These are phyloP conservation scores for Lophium mytilinum DNA, from an alignment of 495 filamentous ascomycete species.

Conservation along the genomic window DNA sequence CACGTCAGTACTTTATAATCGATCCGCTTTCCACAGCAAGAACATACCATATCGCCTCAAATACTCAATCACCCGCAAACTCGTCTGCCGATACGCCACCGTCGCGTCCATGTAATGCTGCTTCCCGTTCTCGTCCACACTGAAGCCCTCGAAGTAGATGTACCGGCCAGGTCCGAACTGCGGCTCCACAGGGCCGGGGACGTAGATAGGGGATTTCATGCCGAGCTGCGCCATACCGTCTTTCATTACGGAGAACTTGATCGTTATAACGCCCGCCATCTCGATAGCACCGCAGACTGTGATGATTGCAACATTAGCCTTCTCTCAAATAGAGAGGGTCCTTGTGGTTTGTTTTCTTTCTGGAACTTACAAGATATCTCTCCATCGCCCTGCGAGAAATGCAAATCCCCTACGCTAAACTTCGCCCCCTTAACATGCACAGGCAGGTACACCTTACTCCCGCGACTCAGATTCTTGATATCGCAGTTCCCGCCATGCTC, in stretches of 20 bases:
- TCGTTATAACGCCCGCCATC: constrained; percentile 88
- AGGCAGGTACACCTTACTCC: constrained; percentile 83
- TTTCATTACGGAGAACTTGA: constrained; percentile 87
- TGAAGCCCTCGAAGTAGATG: constrained; percentile 92
- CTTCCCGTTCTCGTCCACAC: constrained; percentile 82
- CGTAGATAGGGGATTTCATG: constrained; percentile 81
- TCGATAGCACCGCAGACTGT: constrained; percentile 86
- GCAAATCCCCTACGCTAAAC: constrained; percentile 86
- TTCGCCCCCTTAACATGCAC: constrained; percentile 81
- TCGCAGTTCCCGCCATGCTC: constrained; percentile 59
- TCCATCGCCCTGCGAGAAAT: constrained; percentile 86
- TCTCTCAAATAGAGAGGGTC: background rate
- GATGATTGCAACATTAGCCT: background rate
- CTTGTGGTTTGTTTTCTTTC: background rate
- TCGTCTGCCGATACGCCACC: constrained; percentile 85
- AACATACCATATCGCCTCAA: constrained; percentile 66
- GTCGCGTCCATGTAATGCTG: constrained; percentile 92
- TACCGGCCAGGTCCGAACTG: constrained; percentile 80
- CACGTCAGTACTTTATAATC: background rate
- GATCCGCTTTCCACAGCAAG: background rate
- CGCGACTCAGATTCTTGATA: constrained; percentile 84
- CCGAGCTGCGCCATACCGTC: constrained; percentile 66
- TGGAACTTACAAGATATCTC: constrained; percentile 61
- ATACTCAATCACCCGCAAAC: constrained; percentile 77
- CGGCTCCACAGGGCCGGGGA: constrained; percentile 86